Evolutionary conservation across 768 basidiomycete species (phyloP).

Genomic region (Amanita thiersii): DNA sequence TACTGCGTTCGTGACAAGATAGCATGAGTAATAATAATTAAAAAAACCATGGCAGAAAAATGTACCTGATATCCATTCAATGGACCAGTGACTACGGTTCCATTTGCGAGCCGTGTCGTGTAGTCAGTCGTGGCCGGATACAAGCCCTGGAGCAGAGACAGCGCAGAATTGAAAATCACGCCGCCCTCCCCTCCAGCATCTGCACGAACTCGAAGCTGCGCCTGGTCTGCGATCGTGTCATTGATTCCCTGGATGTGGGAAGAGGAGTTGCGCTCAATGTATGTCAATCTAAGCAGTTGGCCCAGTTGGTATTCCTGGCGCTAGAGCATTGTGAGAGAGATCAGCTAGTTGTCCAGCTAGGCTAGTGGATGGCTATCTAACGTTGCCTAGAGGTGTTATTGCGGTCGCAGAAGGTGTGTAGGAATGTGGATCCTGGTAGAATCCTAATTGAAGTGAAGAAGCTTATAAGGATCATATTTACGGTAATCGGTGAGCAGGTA

Average conservation of each 20-base stretch:
- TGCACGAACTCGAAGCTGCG: slow-evolving; percentile 41
- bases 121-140: slow-evolving; percentile 42
- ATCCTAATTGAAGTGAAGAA: slow-evolving; percentile 26
- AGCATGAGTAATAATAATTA: background rate
- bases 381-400: slow-evolving; percentile 66
- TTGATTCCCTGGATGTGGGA: slow-evolving; percentile 41
- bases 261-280: slow-evolving; percentile 45
- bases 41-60: background rate
- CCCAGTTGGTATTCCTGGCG: slow-evolving; percentile 54
- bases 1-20: slow-evolving; percentile 18
- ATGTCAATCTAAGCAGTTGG: slow-evolving; percentile 37
- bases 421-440: slow-evolving; percentile 54
- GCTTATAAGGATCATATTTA: background rate
- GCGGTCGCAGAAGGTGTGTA: slow-evolving; percentile 48
- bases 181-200: slow-evolving; percentile 61
- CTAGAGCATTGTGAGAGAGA: slow-evolving; percentile 19
- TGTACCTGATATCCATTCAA: slow-evolving; percentile 54
- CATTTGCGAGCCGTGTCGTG: slow-evolving; percentile 57
- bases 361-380: slow-evolving; percentile 20
- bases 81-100: slow-evolving; percentile 48
- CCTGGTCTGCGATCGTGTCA: slow-evolving; percentile 24
- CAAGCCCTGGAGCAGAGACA: slow-evolving; percentile 62
- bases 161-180: slow-evolving; percentile 59
- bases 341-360: background rate
- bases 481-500: slow-evolving; percentile 10